phyloP scores from a whole-genome alignment of 495 filamentous ascomycete genomes.

The Lindgomyces ingoldianus region DNA sequence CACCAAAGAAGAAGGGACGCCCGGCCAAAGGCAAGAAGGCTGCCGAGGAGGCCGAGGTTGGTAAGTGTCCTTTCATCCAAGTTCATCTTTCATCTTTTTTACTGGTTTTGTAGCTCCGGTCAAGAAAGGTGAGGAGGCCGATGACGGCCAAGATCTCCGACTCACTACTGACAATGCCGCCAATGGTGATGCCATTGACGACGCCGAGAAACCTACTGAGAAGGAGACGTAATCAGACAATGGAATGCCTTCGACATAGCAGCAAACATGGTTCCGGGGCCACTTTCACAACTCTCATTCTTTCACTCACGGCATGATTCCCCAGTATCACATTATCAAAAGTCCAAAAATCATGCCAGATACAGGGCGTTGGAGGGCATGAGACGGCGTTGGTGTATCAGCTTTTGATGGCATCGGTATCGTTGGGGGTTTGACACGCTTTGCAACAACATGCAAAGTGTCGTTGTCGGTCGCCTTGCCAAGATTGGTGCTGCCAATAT shows the following conservation, averaged over 20 bases:
- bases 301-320: too few relatives aligned
- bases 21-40: constrained; percentile 27
- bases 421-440: background rate
- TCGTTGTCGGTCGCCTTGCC: background rate
- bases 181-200: background rate
- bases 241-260: background rate
- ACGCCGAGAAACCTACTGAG: background rate
- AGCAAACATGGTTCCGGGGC: background rate
- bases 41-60: constrained; percentile 4
- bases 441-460: background rate
- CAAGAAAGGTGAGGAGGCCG: constrained; percentile 17
- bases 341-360: background rate
- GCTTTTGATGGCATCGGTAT: background rate
- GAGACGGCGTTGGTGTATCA: background rate
- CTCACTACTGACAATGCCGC: too few relatives aligned
- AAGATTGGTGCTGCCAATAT: background rate
- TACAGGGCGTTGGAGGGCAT: background rate
- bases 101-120: background rate
- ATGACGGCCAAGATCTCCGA: background rate
- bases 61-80: background rate
- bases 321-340: too few relatives aligned
- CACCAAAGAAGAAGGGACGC: constrained; percentile 32
- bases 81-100: background rate
- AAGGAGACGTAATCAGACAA: background rate
- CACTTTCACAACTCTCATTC: too few relatives aligned